Base-by-base conservation (phyloP, 2,329 filamentous ascomycete genomes). In the Curvularia sp. region DNA sequence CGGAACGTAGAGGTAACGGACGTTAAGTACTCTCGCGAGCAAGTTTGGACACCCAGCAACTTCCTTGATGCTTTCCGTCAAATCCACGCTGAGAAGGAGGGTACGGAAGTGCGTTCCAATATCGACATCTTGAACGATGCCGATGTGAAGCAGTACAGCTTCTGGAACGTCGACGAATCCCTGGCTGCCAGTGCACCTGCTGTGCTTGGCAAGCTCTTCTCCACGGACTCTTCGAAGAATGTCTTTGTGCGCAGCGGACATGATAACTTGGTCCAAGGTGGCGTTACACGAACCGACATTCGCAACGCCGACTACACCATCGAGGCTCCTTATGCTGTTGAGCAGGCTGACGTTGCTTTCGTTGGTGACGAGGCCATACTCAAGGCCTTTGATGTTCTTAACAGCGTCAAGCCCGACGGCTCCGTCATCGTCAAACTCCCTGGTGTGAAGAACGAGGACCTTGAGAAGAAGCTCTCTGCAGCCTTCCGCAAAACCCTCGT, bases 151-250 rank as follows among this genome's bases (percentile, higher is more conserved):
- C 91, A 98, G 78, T 98, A 95, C 80, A 89, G 89, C 12, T 97
- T 99, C 84, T 98, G 93, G 93, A 91, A 97, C 67, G 76, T 91
- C 39, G 94, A 97, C 72, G 85, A 88, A 75, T 93, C 93, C 27
- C 79, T 82, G 1, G 85, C 89, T 50, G 83, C 84, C 50, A 82
- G 82, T 58, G 88, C 92, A 1, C 89, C 92, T 10, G 79, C 85
- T 21, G 85, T 80, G 45, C 74, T 89, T 48, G 85, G 83, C 39
- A 83, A 87, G 71, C 81, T 87, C 8, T 77, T 89, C 34, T 84
- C 87, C 3, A 82, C 81, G 30, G 86, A 89, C 67, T 85, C 85
- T 9, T 78, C 84, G 0, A 82, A 82, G 73, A 89, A 88, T 63
- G 83, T 90, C 46, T 84, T 85, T 45, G 81, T 85, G 34, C 84